These are phyloP conservation scores for Rhizophlyctis rosea DNA, from an alignment of 192 early-diverging fungal genomes.

Conservation along the genomic window DNA sequence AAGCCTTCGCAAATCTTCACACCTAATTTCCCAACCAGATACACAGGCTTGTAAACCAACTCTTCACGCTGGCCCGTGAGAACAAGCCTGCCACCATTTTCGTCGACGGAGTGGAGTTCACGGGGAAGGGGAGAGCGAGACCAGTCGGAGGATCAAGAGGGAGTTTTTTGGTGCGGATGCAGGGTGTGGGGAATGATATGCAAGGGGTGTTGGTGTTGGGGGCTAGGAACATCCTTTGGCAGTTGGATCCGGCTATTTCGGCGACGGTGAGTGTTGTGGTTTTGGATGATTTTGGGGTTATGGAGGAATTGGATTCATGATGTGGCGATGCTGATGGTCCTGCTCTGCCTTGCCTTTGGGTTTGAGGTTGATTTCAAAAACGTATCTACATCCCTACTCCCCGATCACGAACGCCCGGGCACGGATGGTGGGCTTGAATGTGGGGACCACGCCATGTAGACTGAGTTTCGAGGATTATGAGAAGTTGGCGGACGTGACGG, in stretches of 20 bases:
- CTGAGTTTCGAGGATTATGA: slow-evolving; percentile 70
- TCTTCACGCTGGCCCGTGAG: slow-evolving; percentile 92
- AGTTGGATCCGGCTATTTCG: slow-evolving; percentile 90
- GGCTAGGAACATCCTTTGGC: slow-evolving; percentile 97
- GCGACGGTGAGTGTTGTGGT: slow-evolving; percentile 53
- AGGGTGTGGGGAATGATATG: slow-evolving; percentile 95
- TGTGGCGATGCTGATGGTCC: not conserved
- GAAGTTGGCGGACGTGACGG: slow-evolving; percentile 74
- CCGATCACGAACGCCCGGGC: slow-evolving; percentile 83
- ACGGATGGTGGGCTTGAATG: slow-evolving; percentile 89
- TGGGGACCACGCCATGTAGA: slow-evolving; percentile 87
- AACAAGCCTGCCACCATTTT: slow-evolving; percentile 95
- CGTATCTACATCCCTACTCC: slow-evolving; percentile 97
- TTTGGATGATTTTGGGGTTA: too few species aligned
- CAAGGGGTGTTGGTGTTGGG: slow-evolving; percentile 93
- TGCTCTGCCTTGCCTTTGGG: not conserved
- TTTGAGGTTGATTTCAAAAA: slow-evolving; percentile 59
- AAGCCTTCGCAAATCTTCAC: too few species aligned
- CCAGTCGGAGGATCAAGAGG: slow-evolving; percentile 90
- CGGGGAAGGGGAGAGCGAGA: too few species aligned
- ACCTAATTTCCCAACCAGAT: too few species aligned
- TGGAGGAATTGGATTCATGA: too few species aligned
- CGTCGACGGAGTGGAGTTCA: slow-evolving; percentile 98
- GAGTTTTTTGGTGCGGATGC: slow-evolving; percentile 99
- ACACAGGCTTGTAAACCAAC: slow-evolving; percentile 81